Evolutionary conservation across 78 protist species (phyloP).

Genomic region (Dictyostelium citrinum): DNA sequence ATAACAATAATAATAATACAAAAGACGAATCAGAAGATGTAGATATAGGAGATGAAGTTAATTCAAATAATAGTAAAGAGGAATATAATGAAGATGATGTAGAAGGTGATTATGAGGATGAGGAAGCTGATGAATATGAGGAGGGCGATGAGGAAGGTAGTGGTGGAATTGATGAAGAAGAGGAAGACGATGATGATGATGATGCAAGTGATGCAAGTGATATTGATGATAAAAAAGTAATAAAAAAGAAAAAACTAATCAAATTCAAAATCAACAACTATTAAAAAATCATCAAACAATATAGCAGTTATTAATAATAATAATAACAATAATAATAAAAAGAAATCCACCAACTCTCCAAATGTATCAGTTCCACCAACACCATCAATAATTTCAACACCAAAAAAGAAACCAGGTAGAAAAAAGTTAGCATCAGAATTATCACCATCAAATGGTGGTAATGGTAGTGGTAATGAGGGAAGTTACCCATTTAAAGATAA

Average conservation of each 20-base stretch:
- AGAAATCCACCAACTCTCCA: not conserved
- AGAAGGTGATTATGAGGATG: not conserved
- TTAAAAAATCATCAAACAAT: not conserved
- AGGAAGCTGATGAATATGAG: not conserved
- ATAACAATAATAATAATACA: not conserved
- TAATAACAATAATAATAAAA: not conserved
- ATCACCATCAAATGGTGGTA: not conserved
- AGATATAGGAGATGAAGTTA: not conserved
- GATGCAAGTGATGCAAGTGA: not conserved
- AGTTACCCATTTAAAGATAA: constrained; percentile 26
- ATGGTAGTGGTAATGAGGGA: not conserved
- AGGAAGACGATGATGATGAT: not conserved
- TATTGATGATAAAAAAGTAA: not conserved
- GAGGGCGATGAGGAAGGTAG: not conserved
- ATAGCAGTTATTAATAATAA: not conserved
- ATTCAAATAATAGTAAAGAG: not conserved
- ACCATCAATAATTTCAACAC: not conserved
- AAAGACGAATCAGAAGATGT: constrained; percentile 1
- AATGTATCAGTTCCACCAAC: not conserved
- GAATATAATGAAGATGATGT: not conserved
- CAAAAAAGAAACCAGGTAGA: constrained; percentile 48
- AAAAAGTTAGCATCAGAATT: not conserved
- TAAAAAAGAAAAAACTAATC: not conserved
- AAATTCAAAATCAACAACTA: not conserved
- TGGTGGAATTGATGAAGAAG: not conserved